Base-by-base conservation (phyloP, 441 rosid genomes). In the Geranium incanum region DNA sequence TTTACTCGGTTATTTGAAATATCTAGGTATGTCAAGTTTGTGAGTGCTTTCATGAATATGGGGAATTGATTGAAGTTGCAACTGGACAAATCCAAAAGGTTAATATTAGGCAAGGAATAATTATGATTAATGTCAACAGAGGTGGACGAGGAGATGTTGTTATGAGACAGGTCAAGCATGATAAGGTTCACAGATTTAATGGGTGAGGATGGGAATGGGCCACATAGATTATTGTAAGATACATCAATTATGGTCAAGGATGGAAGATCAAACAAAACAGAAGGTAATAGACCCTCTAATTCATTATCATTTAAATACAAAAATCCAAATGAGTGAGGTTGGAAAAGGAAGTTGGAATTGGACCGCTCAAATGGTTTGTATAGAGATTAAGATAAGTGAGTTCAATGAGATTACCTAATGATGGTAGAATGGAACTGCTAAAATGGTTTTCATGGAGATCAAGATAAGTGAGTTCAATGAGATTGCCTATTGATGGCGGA, bases 1-100 rank as follows among this genome's bases (percentile, higher is more conserved):
- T 55, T 19, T 5, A 55, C 6, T 55, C 3, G 15, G 62, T 55
- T 55, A 0, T 55, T 55, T 12, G 84, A 72, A 7, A 81, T 65
- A 33, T 74, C 75, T 41, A 81, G 67, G 39, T 0, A 16, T 11
- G 16, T 5, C 68, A 81, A 67, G 28, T 50, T 7, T 3, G 39
- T 23, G 60, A 67, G 71, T 9, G 23, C 57, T 9, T 36, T 73
- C 1, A 79, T 23, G 67, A 77, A 79, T 7, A 43, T 65, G 1
- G 81, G 85, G 19, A 82, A 73, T 59, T 67, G 66, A 5, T 12
- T 68, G 21, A 79, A 39, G 50, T 79, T 76, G 71, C 83, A 79
- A 9, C 74, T 62, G 13, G 75, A 67, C 71, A 79, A 74, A n/a
- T 36, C 71, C 41, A 82, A 16, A 15, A 4, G 9, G 7, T 38